These are phyloP conservation scores for Sphagnum contortum DNA, from an alignment of 225 moss, liverwort and hornwort species.

Conservation along the genomic window DNA sequence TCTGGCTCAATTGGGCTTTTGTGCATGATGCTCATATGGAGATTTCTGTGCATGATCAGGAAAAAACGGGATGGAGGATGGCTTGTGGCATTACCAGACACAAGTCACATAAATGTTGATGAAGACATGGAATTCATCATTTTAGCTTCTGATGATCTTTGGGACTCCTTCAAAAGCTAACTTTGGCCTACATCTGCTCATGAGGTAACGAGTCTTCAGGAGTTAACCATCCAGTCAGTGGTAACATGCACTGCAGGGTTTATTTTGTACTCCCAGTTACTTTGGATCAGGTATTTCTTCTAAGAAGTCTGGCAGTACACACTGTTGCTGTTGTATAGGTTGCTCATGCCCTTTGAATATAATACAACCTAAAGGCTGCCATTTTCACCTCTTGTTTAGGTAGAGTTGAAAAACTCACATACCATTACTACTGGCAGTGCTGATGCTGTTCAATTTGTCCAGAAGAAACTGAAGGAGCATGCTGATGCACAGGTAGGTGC, in stretches of 20 bases:
- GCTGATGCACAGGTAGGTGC: constrained; percentile 63
- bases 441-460: constrained; percentile 71
- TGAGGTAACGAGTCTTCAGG: background rate
- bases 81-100: constrained; percentile 68
- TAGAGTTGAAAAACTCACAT: no score
- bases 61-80: constrained; percentile 57
- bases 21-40: background rate
- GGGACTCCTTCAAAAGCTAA: constrained; percentile 90
- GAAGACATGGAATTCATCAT: constrained; percentile 71
- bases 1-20: no score
- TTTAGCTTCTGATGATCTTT: constrained; percentile 83
- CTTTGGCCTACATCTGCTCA: background rate
- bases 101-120: constrained; percentile 40
- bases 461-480: constrained; percentile 64
- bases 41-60: constrained; percentile 25
- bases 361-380: no score
- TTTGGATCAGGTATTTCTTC: no score
- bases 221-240: no score
- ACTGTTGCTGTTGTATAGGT: no score
- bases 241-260: no score
- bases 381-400: no score
- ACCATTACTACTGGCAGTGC: constrained; percentile 26
- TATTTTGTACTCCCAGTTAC: no score
- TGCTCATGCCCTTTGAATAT: no score
- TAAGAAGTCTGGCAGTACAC: no score